Base-by-base conservation (phyloP, 2,329 filamentous ascomycete species). In the Talaromyces amestolkiae region DNA sequence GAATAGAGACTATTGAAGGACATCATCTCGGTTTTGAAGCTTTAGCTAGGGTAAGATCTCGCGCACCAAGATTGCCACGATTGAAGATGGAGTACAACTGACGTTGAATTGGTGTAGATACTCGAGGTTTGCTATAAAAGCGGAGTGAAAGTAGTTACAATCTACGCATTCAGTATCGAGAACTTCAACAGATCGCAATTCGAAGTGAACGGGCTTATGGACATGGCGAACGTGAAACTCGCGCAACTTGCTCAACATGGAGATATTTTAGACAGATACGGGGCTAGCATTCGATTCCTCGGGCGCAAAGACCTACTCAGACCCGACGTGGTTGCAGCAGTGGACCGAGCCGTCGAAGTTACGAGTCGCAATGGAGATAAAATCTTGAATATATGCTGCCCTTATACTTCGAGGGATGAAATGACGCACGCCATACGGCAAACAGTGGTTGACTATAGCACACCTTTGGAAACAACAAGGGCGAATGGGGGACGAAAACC, bases 101-200 rank as follows among this genome's bases (percentile, higher is more conserved):
- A 59, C 22, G 10, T 27, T 45, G 8, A 1, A 43, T 13, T 49
- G 19, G 2, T 27, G 41, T 71, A 91, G 90, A 92, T 98, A 62
- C 88, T 99, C 66, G 95, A 99, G 79, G 91, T 99, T 64, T 98
- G 95, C 84, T 99, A 98, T 84, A 97, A 97, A 77, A 93, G 91
- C 66, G 95, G 95, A 63, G 94, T 99, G 68, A 94, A 95, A 77
- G 92, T 96, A 9, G 94, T 99, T 45, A 98, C 95, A 3, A 93
- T 99, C 69, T 99, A 98, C 77, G 95, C 95, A 17, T 99, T 99
- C 80, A 97, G 92, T 75, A 97, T 99, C 74, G 95, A 99, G 80
- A 99, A 99, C 81, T 99, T 97, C 83, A 97, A 98, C 77, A 89
- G 95, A 6, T 94, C 93, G 24, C 93, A 95, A 78, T 95, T 96